Evolutionary conservation across 441 rosid species (phyloP).

Genomic region (Corymbia citriodora): DNA sequence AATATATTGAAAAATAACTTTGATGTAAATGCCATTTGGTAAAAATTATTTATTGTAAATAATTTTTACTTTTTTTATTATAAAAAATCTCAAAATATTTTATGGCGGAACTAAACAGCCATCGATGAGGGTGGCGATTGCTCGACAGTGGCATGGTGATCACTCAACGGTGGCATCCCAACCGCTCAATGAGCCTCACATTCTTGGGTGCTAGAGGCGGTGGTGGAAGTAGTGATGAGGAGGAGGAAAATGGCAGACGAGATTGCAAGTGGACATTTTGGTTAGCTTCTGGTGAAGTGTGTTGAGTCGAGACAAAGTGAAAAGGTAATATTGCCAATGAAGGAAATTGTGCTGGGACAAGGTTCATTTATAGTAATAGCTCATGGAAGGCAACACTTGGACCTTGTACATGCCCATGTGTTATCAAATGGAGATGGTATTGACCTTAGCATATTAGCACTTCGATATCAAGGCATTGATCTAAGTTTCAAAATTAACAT

Average conservation of each 20-base stretch:
- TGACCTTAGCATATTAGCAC: not conserved
- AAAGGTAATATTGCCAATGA: not conserved
- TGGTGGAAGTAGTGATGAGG: conserved; percentile 10
- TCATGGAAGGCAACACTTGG: not conserved
- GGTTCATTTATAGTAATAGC: not conserved
- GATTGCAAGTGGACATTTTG: conserved; percentile 24
- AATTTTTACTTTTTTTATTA: too few species aligned
- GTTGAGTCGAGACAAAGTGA: not conserved
- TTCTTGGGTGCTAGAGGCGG: conserved; percentile 9
- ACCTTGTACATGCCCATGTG: not conserved
- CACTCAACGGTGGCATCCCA: too few species aligned
- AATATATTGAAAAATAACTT: too few species aligned
- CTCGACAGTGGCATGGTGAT: too few species aligned
- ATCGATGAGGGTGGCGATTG: too few species aligned
- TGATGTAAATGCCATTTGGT: too few species aligned
- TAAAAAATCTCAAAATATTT: too few species aligned
- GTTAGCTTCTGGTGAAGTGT: not conserved
- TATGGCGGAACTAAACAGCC: too few species aligned
- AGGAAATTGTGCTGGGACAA: not conserved
- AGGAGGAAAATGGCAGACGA: conserved; percentile 21
- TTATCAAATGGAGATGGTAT: not conserved
- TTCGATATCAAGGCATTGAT: not conserved
- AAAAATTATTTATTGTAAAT: too few species aligned
- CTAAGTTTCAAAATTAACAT: not conserved
- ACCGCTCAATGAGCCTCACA: too few species aligned